A percentile compares a stretch with the other conserved stretches of the same genome.
Conservation (phyloP, 2,329 filamentous ascomycete genomes). For the Penicillium sp. region DNA sequence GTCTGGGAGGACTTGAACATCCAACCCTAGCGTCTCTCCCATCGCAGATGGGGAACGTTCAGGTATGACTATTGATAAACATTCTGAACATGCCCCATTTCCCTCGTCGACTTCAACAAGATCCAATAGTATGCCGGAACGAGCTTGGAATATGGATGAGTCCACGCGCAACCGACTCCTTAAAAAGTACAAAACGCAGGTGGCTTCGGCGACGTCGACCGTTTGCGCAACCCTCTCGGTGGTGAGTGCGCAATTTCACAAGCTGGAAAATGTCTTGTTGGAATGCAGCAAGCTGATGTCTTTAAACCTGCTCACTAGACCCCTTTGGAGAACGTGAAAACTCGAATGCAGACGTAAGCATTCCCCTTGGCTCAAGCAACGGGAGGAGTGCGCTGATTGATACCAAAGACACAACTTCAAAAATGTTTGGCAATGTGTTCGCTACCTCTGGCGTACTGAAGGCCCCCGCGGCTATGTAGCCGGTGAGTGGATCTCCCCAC, state of each 20-base stretch:
- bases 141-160: constrained; percentile 40
- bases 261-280: not conserved
- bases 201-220: constrained; percentile 47
- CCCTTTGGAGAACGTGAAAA: constrained; percentile 51
- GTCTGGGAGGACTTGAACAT: constrained; percentile 10
- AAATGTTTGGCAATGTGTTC: constrained; percentile 44
- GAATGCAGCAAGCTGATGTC: constrained; percentile 13
- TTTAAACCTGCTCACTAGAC: constrained; percentile 32
- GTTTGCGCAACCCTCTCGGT: constrained; percentile 48
- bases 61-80: constrained; percentile 42
- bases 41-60: constrained; percentile 31
- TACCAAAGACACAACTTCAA: constrained; percentile 45
- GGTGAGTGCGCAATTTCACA: constrained; percentile 32
- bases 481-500: constrained; percentile 32
- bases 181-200: constrained; percentile 50
- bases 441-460: constrained; percentile 50
- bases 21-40: not conserved
- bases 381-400: constrained; percentile 5
- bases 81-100: constrained; percentile 44
- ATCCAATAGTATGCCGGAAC: constrained; percentile 33
- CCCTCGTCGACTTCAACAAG: constrained; percentile 35
- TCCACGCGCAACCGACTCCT: constrained; percentile 44
- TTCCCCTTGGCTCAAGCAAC: not conserved
- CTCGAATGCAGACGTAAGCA: constrained; percentile 52
- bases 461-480: constrained; percentile 50